Conservation (phyloP, 2,329 filamentous ascomycete genomes). For the Moelleriella libera region DNA sequence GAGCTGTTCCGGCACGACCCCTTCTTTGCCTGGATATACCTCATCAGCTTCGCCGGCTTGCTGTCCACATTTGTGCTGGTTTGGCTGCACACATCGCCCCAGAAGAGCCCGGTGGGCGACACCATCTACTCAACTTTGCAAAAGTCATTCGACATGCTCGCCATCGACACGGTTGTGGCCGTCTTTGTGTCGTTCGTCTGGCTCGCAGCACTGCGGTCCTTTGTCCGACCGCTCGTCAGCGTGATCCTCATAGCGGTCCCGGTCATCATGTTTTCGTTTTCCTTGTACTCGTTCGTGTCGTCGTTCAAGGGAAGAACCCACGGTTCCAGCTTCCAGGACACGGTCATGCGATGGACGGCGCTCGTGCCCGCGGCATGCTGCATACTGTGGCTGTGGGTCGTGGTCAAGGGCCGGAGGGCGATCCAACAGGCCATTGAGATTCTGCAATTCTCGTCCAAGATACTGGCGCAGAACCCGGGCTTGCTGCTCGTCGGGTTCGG, state of each 20-base stretch:
- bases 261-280: conserved; percentile 75
- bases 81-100: conserved; percentile 70
- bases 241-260: conserved; percentile 75
- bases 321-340: conserved; percentile 72
- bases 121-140: conserved; percentile 86
- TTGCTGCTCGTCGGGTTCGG: conserved; percentile 73
- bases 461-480: conserved; percentile 72
- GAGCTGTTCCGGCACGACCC: conserved; percentile 72
- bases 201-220: conserved; percentile 78
- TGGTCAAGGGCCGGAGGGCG: conserved; percentile 66
- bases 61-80: conserved; percentile 82
- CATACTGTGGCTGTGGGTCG: conserved; percentile 68
- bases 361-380: conserved; percentile 62
- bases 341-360: conserved; percentile 75
- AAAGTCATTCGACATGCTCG: conserved; percentile 77
- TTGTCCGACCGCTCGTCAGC: conserved; percentile 71
- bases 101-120: conserved; percentile 66
- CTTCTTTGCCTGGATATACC: conserved; percentile 83
- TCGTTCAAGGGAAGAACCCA: conserved; percentile 69
- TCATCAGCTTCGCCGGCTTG: conserved; percentile 71
- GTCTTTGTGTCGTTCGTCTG: conserved; percentile 78
- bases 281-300: conserved; percentile 77
- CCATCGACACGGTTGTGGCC: conserved; percentile 82
- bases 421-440: conserved; percentile 76
- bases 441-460: conserved; percentile 81